Percentiles rank a stretch among this genome's conserved stretches.
Evolutionary conservation across 805 yeast species (phyloP).

Genomic region (Kockiozyma suomiensis): DNA sequence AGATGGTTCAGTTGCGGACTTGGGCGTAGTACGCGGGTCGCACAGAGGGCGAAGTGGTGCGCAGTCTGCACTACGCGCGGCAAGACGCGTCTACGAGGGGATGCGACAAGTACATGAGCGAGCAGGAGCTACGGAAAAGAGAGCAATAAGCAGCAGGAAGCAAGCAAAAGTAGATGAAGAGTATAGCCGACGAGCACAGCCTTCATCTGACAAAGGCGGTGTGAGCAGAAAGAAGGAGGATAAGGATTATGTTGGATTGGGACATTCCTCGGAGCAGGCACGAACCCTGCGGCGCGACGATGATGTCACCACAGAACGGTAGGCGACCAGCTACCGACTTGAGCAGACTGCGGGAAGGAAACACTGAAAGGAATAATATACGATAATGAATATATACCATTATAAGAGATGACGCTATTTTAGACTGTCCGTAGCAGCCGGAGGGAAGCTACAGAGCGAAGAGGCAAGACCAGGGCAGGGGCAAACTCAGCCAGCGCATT

Average conservation of each 20-base stretch:
- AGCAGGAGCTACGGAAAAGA: no score
- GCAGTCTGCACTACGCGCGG: not conserved
- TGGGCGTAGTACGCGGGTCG: not conserved
- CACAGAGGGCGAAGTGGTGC: not conserved
- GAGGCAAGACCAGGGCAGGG: not conserved
- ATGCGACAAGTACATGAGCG: no score
- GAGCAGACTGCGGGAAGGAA: no score
- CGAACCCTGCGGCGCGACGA: slow-evolving; percentile 4
- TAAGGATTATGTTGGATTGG: not conserved
- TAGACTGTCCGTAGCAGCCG: no score
- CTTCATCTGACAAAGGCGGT: not conserved
- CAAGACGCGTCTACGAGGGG: not conserved
- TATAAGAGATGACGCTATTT: no score
- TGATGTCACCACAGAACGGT: not conserved
- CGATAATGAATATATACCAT: no score
- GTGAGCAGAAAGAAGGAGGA: not conserved
- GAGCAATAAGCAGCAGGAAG: no score
- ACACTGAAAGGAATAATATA: no score
- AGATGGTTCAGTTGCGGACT: not conserved
- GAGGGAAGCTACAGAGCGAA: not conserved
- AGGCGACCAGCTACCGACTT: no score
- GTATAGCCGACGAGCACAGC: no score
- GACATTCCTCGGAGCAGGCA: slow-evolving; percentile 5
- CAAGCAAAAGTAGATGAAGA: not conserved
- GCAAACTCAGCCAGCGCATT: not conserved